Conservation (phyloP, 2,329 filamentous ascomycete species). For the Akanthomyces muscarius region DNA sequence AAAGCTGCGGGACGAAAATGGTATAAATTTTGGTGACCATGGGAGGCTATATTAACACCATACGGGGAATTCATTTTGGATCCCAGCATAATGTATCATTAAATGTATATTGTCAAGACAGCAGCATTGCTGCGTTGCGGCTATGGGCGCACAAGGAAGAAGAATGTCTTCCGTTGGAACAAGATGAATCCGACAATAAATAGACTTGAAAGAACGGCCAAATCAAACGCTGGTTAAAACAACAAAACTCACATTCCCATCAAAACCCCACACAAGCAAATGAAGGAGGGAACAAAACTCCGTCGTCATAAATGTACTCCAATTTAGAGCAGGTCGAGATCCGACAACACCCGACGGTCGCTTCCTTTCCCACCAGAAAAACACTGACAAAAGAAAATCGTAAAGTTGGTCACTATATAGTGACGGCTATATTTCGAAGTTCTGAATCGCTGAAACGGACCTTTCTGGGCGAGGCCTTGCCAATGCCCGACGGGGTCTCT, state of each 20-base stretch:
- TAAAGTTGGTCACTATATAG: conserved; percentile 23
- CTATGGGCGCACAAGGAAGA: not conserved
- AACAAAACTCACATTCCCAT: not conserved
- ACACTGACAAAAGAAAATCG: not conserved
- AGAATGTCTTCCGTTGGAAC: not conserved
- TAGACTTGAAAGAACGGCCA: not conserved
- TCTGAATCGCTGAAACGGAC: conserved; percentile 42
- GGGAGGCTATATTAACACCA: not conserved
- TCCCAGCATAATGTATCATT: conserved; percentile 4
- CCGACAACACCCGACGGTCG: not conserved
- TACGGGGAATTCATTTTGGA: not conserved
- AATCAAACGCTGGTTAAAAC: not conserved
- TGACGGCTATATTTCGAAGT: conserved; percentile 29
- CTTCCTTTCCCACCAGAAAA: not conserved
- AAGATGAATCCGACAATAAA: not conserved
- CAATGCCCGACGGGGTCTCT: conserved; percentile 25
- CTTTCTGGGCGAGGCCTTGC: conserved; percentile 30
- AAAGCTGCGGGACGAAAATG: conserved; percentile 41
- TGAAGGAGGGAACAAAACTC: conserved; percentile 1
- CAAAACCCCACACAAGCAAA: not conserved
- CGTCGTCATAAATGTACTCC: not conserved
- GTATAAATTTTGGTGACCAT: conserved; percentile 53
- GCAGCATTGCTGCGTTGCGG: not conserved
- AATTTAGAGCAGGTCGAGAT: not conserved
- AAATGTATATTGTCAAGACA: conserved; percentile 16